Base-by-base conservation (phyloP, 2,329 filamentous ascomycete genomes). In the Graphilbum fragrans region DNA sequence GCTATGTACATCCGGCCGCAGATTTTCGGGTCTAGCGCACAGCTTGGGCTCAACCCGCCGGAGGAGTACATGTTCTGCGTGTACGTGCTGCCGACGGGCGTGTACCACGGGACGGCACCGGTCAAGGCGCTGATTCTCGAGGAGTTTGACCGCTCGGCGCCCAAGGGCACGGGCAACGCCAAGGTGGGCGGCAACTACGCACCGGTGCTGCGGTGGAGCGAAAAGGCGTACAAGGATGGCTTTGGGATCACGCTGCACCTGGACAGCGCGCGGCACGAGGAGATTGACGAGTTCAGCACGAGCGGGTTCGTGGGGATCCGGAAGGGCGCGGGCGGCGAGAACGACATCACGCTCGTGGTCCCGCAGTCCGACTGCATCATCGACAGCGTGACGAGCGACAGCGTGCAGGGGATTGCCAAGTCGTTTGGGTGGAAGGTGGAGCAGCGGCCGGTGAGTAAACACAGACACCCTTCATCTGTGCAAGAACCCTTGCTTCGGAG, bases 151-250 rank as follows among this genome's bases (percentile, higher is more conserved):
- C 84, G 90, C 23, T 77, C 88, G 0, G 90, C 90, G n/a, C 90
- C 92, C 1, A 77, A 87, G 53, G 90, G 90, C 1, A 93, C 85
- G 0, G 90, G 90, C 0, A 80, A 77, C 47, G 90, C 86, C n/a
- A 96, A 96, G 65, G 74, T 96, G 3, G 90, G 92, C 21, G 92
- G 90, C 14, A 96, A 96, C 65, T 96, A 96, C 57, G 90, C 88
- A 10, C 90, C 90, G 3, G 90, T 96, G 5, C 63, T 96, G 54
- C 72, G 83, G 42, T 87, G 86, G 72, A 93, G 85, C 55, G 87
- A 94, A 53, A 80, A 74, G 55, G 90, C 92, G 1, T 69, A 81
- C 44, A 65, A 69, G 17, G 74, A 86, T 45, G 90, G 90, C 25
- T 96, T 75, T 55, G 88, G 86, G n/a, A 96, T 96, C 55, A 96